Base-by-base conservation (phyloP, 495 filamentous ascomycete species). In the Darksidea phi region DNA sequence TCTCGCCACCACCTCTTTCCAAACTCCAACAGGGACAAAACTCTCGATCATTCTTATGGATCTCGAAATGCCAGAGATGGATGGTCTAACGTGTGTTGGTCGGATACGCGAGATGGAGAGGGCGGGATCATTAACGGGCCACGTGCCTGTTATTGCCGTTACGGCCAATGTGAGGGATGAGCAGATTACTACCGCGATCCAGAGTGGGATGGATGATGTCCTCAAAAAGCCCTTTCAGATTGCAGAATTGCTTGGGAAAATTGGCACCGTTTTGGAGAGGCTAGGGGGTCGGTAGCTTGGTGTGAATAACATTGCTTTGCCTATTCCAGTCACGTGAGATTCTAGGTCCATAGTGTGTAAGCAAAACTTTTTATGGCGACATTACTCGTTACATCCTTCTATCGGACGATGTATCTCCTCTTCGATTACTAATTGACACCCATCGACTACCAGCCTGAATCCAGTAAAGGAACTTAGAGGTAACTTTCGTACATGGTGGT, bases 131-230 rank as follows among this genome's bases (percentile, higher is more conserved):
- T 11, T 72, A 13, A 61, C 56, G 20, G 56, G 59, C 0, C 64
- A 59, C 54, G 48, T 64, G 6, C 55, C 65, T n/a, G 63, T 73
- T 23, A 57, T 74, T 37, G 72, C 68, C 6, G 60, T 74, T 6
- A 73, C 69, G 11, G 72, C 72, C 36, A 74, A 74, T 48, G 72
- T 69, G 24, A 49, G 72, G 23, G 57, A 36, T 6, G 71, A 61
- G 49, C 72, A 74, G 51, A 56, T 65, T 25, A 38, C 57, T 12
- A 57, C 63, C 6, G 68, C 68, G 56, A 21, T 60, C 0, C 49
- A 61, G 13, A 59, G 41, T 20, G 72, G 72, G 7, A 74, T 74
- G 59, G 59, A 57, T 23, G 54, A 57, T 23, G 54, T 59, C 6
- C 25, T 59, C 3, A 23, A 15, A 6, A 59, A 59, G 41, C 58